phyloP scores from a whole-genome alignment of 805 yeast genomes.

The Zygosaccharomyces lentus region DNA sequence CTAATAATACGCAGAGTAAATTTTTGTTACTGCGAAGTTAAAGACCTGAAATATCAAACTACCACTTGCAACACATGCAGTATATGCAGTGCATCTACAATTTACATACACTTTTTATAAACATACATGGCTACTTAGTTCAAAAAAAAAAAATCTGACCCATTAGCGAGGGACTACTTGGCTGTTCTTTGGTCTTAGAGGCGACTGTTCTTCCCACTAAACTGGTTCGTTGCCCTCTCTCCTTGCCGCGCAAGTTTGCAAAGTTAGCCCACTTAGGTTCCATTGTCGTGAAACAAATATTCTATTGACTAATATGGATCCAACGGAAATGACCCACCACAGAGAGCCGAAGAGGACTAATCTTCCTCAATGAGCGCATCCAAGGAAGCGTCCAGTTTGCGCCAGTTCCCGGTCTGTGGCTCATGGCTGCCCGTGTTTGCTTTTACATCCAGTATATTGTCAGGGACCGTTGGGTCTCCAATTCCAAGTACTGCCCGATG shows the following conservation, averaged over 20 bases:
- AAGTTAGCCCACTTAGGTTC: too few species aligned
- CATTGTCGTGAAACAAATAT: slow-evolving; percentile 8
- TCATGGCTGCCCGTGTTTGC: not conserved
- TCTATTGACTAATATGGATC: slow-evolving; percentile 9
- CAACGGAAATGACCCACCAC: slow-evolving; percentile 10
- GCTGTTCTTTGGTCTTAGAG: too few species aligned
- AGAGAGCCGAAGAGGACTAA: slow-evolving; percentile 7
- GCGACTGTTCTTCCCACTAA: too few species aligned
- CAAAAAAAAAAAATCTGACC: too few species aligned
- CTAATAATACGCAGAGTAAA: not conserved
- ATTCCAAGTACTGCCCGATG: slow-evolving; percentile 10
- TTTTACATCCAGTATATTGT: not conserved
- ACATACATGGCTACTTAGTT: too few species aligned
- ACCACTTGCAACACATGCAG: too few species aligned
- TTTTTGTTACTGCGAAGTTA: not conserved
- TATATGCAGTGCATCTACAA: too few species aligned
- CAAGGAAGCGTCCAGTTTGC: slow-evolving; percentile 9
- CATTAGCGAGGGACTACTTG: too few species aligned
- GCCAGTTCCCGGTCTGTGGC: slow-evolving; percentile 7
- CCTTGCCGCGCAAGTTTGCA: too few species aligned
- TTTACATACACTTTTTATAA: too few species aligned
- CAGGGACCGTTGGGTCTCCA: slow-evolving; percentile 3
- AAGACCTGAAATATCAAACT: too few species aligned
- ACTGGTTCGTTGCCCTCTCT: too few species aligned
- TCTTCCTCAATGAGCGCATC: slow-evolving; percentile 11